Conservation (phyloP, 352 stramenopile species). For the Phytopythium montanum region DNA sequence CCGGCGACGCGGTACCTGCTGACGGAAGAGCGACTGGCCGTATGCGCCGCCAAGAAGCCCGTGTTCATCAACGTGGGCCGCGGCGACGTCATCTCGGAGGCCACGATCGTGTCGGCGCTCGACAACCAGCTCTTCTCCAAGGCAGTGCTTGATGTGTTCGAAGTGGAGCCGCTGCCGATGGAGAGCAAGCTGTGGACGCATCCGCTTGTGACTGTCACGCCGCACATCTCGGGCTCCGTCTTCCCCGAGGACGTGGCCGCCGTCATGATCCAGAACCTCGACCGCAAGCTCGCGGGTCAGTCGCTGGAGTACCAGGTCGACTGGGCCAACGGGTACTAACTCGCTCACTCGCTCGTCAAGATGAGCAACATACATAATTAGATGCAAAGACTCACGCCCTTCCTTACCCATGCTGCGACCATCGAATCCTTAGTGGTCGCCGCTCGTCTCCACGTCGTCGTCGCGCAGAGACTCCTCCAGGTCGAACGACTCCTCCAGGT, state of each 20-base stretch:
- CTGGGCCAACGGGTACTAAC: slow-evolving; percentile 34
- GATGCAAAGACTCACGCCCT: not conserved
- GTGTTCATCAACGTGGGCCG: slow-evolving; percentile 89
- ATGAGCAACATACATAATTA: not conserved
- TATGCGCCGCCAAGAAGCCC: slow-evolving; percentile 48
- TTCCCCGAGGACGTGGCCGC: slow-evolving; percentile 71
- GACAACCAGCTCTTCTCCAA: slow-evolving; percentile 55
- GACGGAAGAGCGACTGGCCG: slow-evolving; percentile 30
- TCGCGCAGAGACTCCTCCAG: slow-evolving; percentile 71
- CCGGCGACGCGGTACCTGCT: slow-evolving; percentile 68
- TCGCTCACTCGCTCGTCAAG: not conserved
- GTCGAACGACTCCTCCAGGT: slow-evolving; percentile 74
- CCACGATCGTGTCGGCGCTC: slow-evolving; percentile 62
- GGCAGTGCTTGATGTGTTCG: slow-evolving; percentile 62
- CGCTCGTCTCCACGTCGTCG: slow-evolving; percentile 18
- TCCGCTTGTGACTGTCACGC: slow-evolving; percentile 67
- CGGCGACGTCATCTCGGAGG: slow-evolving; percentile 77
- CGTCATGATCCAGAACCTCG: slow-evolving; percentile 68
- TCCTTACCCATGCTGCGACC: not conserved
- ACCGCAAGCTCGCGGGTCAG: slow-evolving; percentile 30
- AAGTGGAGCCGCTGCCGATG: slow-evolving; percentile 37
- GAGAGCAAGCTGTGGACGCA: slow-evolving; percentile 67
- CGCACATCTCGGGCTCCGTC: slow-evolving; percentile 79
- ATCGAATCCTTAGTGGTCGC: not conserved
- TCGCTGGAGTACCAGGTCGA: slow-evolving; percentile 45